phyloP scores from a whole-genome alignment of 139 green algal genomes.

The Parachlorella kessleri region DNA sequence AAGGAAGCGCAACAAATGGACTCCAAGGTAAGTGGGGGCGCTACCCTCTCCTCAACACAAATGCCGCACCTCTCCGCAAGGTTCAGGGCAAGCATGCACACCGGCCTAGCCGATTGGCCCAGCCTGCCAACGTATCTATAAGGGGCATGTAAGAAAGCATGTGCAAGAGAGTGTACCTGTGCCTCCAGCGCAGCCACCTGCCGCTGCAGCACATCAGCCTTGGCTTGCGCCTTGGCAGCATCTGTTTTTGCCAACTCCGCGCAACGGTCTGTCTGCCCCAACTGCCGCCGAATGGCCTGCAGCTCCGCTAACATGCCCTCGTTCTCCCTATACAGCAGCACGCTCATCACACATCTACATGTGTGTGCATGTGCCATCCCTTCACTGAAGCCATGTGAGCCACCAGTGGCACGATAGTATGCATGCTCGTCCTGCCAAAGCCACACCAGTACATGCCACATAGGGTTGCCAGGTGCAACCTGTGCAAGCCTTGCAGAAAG shows the following conservation, averaged over 20 bases:
- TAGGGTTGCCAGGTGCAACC: neutral
- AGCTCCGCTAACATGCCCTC: neutral
- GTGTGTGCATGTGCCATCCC: neutral
- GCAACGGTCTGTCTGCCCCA: neutral
- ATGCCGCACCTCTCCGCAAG: neutral
- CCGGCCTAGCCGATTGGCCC: neutral
- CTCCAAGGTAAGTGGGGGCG: no score
- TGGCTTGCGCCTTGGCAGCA: neutral
- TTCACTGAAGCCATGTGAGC: no score
- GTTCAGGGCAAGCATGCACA: neutral
- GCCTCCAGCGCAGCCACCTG: neutral
- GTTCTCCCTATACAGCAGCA: neutral
- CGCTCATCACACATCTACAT: neutral
- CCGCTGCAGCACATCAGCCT: neutral
- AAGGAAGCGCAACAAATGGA: no score
- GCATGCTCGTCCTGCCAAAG: no score
- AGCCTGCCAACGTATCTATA: neutral
- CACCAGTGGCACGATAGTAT: no score
- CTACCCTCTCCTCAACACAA: no score
- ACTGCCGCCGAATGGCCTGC: neutral
- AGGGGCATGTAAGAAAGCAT: no score
- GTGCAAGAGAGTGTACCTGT: no score
- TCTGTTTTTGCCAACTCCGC: constrained; percentile 1
- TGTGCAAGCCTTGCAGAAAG: neutral
- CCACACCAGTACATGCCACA: neutral